These are phyloP conservation scores for Leucocoprinus birnbaumii DNA, from an alignment of 768 basidiomycete species.

Conservation along the genomic window DNA sequence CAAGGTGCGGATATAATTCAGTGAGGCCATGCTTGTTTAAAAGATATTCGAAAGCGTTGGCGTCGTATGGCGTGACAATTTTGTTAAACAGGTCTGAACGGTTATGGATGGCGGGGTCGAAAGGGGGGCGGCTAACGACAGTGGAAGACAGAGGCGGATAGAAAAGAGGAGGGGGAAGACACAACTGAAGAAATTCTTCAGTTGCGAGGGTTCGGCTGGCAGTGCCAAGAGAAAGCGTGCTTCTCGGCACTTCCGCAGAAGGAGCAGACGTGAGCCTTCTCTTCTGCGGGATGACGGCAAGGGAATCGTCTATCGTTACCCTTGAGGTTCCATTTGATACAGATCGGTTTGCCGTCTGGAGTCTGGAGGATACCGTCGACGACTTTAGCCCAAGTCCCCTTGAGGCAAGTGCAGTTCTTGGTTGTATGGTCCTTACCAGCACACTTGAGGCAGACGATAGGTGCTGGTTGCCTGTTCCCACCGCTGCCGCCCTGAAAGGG, in stretches of 20 bases:
- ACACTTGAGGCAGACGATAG: too few species aligned
- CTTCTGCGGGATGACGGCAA: too few species aligned
- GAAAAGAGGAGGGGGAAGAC: slow-evolving; percentile 8
- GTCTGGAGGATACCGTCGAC: too few species aligned
- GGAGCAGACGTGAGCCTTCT: too few species aligned
- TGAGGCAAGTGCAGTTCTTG: too few species aligned
- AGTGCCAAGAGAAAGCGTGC: slow-evolving; percentile 23
- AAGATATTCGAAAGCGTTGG: slow-evolving; percentile 20
- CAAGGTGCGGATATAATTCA: slow-evolving; percentile 24
- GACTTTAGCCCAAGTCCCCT: too few species aligned
- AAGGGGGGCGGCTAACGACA: slow-evolving; percentile 15
- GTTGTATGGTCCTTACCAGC: too few species aligned
- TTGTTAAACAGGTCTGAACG: slow-evolving; percentile 20
- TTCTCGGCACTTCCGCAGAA: slow-evolving; percentile 23
- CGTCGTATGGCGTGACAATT: slow-evolving; percentile 28
- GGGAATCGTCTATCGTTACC: too few species aligned
- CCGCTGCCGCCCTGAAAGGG: too few species aligned
- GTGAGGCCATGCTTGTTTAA: slow-evolving; percentile 12
- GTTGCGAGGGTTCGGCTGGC: slow-evolving; percentile 11
- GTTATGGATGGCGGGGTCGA: neutral
- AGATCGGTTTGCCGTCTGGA: too few species aligned
- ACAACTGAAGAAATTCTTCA: neutral
- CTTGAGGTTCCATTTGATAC: too few species aligned
- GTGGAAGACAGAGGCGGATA: slow-evolving; percentile 19
- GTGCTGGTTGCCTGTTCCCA: too few species aligned